Evolutionary conservation across 192 early-diverging fungal genomes (phyloP).

Genomic region (Backusella macrospora): DNA sequence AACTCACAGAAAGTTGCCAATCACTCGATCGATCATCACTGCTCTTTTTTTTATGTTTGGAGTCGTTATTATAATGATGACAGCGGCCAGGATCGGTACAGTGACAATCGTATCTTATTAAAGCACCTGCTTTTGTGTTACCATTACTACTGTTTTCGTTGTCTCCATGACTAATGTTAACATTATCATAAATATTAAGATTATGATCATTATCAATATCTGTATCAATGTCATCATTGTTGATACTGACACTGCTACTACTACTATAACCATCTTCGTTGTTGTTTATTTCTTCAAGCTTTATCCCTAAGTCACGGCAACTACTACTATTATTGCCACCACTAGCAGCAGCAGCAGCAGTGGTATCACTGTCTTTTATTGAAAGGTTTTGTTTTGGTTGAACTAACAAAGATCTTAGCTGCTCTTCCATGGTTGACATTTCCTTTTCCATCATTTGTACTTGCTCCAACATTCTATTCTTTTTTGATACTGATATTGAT

Average conservation of each 20-base stretch:
- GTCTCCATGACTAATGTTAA: neutral
- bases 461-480: constrained; percentile 20
- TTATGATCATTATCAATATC: too few relatives aligned
- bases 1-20: constrained; percentile 22
- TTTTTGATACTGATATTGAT: constrained; percentile 17
- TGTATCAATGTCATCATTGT: neutral
- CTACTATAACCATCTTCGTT: neutral
- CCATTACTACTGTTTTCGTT: neutral
- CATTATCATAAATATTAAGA: neutral
- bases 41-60: neutral
- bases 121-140: neutral
- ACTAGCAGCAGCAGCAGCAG: too few relatives aligned
- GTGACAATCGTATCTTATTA: neutral
- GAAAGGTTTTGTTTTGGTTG: neutral
- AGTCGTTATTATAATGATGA: neutral
- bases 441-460: constrained; percentile 15
- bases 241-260: neutral
- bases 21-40: neutral
- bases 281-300: neutral
- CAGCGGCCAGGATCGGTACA: neutral
- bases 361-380: neutral
- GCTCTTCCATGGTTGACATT: constrained; percentile 5
- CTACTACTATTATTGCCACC: neutral
- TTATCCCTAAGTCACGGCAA: neutral
- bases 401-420: constrained; percentile 19